Conservation (phyloP, 805 yeast genomes). For the Suhomyces kilbournensis region DNA sequence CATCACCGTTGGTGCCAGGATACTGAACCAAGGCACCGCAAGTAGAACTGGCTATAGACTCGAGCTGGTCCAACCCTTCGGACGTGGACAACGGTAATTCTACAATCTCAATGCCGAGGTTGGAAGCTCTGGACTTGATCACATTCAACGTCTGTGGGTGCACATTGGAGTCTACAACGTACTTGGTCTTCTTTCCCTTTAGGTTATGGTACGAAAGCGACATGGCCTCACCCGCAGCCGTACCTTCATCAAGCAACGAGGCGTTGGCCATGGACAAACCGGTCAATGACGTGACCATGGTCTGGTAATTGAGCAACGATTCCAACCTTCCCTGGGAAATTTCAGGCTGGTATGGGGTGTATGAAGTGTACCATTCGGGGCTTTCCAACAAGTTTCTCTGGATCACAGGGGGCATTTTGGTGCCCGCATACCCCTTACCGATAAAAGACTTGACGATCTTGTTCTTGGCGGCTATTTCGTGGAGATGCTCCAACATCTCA, state of each 20-base stretch:
- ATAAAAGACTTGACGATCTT: constrained; percentile 70
- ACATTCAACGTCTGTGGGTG: constrained; percentile 88
- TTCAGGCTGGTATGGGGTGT: constrained; percentile 98
- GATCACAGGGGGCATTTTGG: constrained; percentile 85
- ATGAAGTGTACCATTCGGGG: constrained; percentile 98
- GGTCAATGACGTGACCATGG: constrained; percentile 85
- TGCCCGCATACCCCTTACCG: constrained; percentile 94
- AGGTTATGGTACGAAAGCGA: constrained; percentile 67
- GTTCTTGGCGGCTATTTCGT: constrained; percentile 71
- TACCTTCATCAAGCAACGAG: constrained; percentile 91
- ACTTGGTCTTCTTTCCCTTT: constrained; percentile 65
- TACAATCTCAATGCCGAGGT: constrained; percentile 63
- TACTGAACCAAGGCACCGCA: constrained; percentile 89
- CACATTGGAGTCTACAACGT: constrained; percentile 69
- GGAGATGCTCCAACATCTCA: constrained; percentile 69
- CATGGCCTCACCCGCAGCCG: constrained; percentile 98
- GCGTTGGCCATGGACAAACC: constrained; percentile 96
- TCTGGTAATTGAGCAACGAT: constrained; percentile 85
- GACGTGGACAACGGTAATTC: constrained; percentile 52
- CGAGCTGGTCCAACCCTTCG: constrained; percentile 26
- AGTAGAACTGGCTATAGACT: constrained; percentile 31
- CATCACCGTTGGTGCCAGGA: constrained; percentile 81
- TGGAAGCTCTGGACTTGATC: constrained; percentile 71
- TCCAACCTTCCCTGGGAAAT: constrained; percentile 96
- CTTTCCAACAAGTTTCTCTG: constrained; percentile 88